Evolutionary conservation across 805 yeast species (phyloP), one percentile per base, ranked within the genome.

Genomic region (Saccharomyces kudriavzevii): DNA sequence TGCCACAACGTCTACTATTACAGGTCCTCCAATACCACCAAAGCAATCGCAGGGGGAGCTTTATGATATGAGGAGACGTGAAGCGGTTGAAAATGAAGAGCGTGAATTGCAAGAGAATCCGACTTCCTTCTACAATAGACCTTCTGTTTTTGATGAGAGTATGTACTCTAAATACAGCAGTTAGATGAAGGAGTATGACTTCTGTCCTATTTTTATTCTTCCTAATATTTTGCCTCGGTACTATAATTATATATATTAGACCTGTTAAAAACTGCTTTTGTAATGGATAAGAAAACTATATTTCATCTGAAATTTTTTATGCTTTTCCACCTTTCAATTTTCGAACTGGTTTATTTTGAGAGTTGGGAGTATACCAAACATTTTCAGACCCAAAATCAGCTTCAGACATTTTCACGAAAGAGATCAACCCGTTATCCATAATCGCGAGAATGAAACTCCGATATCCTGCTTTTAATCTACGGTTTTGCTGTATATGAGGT

Each of bases 341-440:
- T 40, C 40, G 27, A 13, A 29, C 14, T 40, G 17, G 22, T 17
- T 27, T 43, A 30, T 25, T 29, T 28, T 40, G 40, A 30, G 14
- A 48, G 30, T 54, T 43, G 3, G 71, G 62, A 1, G 50, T 55
- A 56, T 60, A 70, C 70, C 69, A 70, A 2, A 70, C 69, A 47
- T 68, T 62, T 54, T 70, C 73, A 14, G 65, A 57, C 9, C 67
- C 67, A 54, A 83, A 83, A 56, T 78, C 79, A 5, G 79, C 76
- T 56, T 78, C 80, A 5, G 78, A 65, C 20, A 83, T 59, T 47
- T 72, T 73, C n/a, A 81, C 73, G 61, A 85, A 88, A 62, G 84
- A 86, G 17, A 88, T 77, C 4, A 88, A 74, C 0, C 96, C 96
- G 59, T 80, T 76, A 64, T 87, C 94, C 5, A 89, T 80, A 1